Evolutionary conservation across 257 asterid genomes (phyloP), one percentile per base, ranked within the genome.

Genomic region (Catharanthus roseus): DNA sequence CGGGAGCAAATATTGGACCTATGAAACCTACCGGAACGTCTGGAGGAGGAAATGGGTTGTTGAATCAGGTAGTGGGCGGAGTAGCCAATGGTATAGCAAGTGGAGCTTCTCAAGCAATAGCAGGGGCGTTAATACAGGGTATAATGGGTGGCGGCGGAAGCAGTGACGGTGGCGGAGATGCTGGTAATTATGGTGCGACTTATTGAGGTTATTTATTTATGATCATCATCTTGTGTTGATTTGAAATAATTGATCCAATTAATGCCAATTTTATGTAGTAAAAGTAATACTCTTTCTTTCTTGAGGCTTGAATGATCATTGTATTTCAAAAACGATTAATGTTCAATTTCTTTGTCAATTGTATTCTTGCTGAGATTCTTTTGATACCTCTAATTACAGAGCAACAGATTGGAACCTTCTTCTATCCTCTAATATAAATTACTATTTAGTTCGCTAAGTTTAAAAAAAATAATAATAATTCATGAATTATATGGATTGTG

Each of bases 61-160:
- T 70, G 74, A 57, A 68, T 70, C 86, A 75, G 74, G 5, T 82
- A 3, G 28, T 42, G 56, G 58, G 50, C 7, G 77, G 74, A n/a
- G 50, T 68, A 68, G 83, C 82, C 38, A 45, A 81, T 66, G 82
- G 76, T 31, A 28, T 70, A 61, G 84, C 85, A 29, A 62, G 82
- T 65, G 87, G 88, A 16, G 53, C 76, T 12, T 81, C 84, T 26
- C 83, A 84, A 73, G 69, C 86, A 18, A 66, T 74, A 5, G 70
- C 84, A 5, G 71, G 70, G 67, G 83, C 80, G 8, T 2, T 86
- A 33, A 38, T 86, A 0, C 86, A 76, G 77, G 84, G 65, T 24
- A 0, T 78, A 1, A 72, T 78, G 5, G 83, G 84, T 0, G 78
- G 78, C 0, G 82, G 82, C 0, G 78, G 78, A 0, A 78, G 64